Conservation (phyloP, 805 yeast genomes). For the Yamadazyma philogaea region DNA sequence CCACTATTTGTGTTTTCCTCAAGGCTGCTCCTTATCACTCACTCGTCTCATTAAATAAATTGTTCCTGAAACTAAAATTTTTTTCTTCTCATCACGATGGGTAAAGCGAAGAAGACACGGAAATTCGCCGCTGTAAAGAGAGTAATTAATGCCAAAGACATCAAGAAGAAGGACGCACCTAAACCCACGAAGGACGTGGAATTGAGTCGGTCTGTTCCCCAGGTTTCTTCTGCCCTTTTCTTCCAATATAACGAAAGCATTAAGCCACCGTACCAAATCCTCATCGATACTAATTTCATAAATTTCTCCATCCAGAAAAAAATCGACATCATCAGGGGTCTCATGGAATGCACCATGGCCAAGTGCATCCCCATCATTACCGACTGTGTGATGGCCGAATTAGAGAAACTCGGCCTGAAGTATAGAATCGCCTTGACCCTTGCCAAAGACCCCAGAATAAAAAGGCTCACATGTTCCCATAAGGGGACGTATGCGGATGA, state of each 20-base stretch:
- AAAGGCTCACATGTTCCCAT: slow-evolving; percentile 84
- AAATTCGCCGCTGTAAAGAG: slow-evolving; percentile 93
- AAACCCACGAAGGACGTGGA: slow-evolving; percentile 62
- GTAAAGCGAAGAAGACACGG: slow-evolving; percentile 95
- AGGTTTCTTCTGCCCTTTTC: slow-evolving; percentile 91
- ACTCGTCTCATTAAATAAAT: not conserved
- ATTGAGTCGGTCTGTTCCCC: slow-evolving; percentile 57
- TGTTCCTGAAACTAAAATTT: slow-evolving; percentile 1
- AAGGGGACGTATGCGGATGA: slow-evolving; percentile 99
- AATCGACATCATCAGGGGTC: slow-evolving; percentile 89
- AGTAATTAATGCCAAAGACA: slow-evolving; percentile 70
- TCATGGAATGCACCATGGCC: slow-evolving; percentile 94
- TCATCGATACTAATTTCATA: slow-evolving; percentile 94
- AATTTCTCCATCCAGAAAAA: slow-evolving; percentile 96
- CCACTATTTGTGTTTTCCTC: not conserved
- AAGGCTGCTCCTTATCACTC: not conserved
- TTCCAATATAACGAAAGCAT: slow-evolving; percentile 92
- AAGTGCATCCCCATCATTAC: slow-evolving; percentile 94
- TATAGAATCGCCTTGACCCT: slow-evolving; percentile 88
- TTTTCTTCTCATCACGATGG: slow-evolving; percentile 51
- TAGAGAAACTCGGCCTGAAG: slow-evolving; percentile 93
- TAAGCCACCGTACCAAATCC: slow-evolving; percentile 96
- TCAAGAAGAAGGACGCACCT: slow-evolving; percentile 47
- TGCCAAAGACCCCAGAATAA: slow-evolving; percentile 91
- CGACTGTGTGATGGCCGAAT: slow-evolving; percentile 97